These are phyloP conservation scores for Saprolegnia parasitica DNA, from an alignment of 352 stramenopile genomes.

Conservation along the genomic window DNA sequence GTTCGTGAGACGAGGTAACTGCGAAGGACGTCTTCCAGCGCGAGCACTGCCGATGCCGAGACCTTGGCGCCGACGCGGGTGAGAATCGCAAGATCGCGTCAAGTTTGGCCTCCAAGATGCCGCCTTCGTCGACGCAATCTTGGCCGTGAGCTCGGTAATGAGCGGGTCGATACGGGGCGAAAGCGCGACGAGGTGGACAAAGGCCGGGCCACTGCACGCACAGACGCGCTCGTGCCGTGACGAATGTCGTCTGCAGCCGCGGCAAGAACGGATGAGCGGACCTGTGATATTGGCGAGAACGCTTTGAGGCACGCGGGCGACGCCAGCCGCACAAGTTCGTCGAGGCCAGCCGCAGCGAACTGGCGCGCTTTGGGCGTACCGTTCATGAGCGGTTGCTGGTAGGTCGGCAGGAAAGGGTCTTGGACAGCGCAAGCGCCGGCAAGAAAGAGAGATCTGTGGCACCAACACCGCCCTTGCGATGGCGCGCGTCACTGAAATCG, in stretches of 20 bases:
- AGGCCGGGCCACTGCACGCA: constrained; percentile 88
- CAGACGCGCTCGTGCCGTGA: constrained; percentile 95
- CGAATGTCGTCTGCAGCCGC: constrained; percentile 99
- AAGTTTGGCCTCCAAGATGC: constrained; percentile 74
- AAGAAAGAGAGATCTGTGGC: constrained; percentile 69
- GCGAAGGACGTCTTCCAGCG: constrained; percentile 56
- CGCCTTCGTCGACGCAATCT: constrained; percentile 55
- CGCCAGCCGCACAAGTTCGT: constrained; percentile 95
- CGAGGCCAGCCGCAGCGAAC: constrained; percentile 91
- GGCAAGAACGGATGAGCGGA: constrained; percentile 98
- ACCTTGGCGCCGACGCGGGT: constrained; percentile 67
- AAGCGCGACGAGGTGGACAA: constrained; percentile 92
- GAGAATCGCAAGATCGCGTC: constrained; percentile 61
- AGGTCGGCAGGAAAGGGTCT: constrained; percentile 97
- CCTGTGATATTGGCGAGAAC: constrained; percentile 98
- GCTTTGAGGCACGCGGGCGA: constrained; percentile 83
- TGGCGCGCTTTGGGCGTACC: constrained; percentile 86
- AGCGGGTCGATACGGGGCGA: constrained; percentile 94
- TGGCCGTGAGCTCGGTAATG: constrained; percentile 91
- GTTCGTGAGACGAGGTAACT: constrained; percentile 55
- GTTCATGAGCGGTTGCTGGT: constrained; percentile 97
- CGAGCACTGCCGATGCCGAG: constrained; percentile 42
- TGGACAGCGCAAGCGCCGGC: constrained; percentile 71
- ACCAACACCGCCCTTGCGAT: constrained; percentile 88
- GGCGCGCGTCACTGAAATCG: constrained; percentile 93